phyloP scores from a whole-genome alignment of 139 green algal genomes.

The Chlamydomonas applanata region DNA sequence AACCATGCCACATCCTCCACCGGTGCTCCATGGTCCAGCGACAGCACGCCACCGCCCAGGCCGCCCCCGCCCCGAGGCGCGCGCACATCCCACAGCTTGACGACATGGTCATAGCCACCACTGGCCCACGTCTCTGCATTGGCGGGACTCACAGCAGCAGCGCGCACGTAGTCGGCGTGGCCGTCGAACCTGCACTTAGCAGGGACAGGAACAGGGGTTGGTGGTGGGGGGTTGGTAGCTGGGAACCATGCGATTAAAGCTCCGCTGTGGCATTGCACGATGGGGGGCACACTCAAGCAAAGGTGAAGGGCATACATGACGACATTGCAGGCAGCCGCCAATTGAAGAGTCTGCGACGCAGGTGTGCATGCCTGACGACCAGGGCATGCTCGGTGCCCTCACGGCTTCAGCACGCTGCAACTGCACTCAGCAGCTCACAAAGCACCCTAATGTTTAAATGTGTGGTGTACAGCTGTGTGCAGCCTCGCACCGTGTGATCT shows the following conservation, averaged over 20 bases:
- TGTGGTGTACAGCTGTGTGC: background rate
- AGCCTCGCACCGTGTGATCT: conserved; percentile 1
- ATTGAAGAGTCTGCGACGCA: no score
- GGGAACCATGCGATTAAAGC: no score
- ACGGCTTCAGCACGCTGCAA: no score
- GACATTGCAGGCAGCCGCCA: no score
- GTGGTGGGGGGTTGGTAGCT: no score
- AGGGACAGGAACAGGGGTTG: no score
- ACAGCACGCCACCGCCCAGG: conserved; percentile 24
- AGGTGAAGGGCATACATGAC: no score
- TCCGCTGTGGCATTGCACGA: no score
- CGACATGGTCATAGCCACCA: conserved; percentile 84
- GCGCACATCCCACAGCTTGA: conserved; percentile 85
- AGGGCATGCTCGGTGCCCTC: no score
- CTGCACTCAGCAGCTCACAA: no score
- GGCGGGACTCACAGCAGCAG: conserved; percentile 49
- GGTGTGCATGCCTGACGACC: no score
- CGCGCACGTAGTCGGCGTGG: conserved; percentile 88
- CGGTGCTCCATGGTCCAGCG: conserved; percentile 75
- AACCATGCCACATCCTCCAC: conserved; percentile 84
- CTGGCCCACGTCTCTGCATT: conserved; percentile 66
- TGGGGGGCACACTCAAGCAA: no score
- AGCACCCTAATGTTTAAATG: background rate
- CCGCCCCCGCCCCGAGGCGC: background rate
- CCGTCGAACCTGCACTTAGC: conserved; percentile 56